Evolutionary conservation across 2,329 filamentous ascomycete genomes (phyloP).

Genomic region (Pleoardoris graminearum): DNA sequence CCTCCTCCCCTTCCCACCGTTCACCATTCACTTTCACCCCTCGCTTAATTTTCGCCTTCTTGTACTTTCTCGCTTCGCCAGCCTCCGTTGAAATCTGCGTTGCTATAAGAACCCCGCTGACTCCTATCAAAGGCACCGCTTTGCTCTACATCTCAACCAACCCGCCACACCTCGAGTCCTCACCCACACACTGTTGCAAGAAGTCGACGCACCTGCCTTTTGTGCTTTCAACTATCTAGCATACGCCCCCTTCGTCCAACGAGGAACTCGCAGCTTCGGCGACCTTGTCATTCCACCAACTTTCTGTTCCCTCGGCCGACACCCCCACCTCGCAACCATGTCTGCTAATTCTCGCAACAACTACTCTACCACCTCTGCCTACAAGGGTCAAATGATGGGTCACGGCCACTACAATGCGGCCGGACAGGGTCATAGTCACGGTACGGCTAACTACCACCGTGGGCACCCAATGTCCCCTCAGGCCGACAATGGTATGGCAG

Average conservation of each 20-base stretch:
- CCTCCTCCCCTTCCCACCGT: neutral
- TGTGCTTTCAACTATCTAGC: neutral
- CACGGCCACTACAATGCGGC: slow-evolving; percentile 26
- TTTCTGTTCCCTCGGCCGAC: slow-evolving; percentile 2
- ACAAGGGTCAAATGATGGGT: slow-evolving; percentile 40
- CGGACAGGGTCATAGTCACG: slow-evolving; percentile 34
- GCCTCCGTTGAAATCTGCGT: neutral
- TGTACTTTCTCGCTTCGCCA: neutral
- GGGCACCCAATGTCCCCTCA: slow-evolving; percentile 40
- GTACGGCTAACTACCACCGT: slow-evolving; percentile 39
- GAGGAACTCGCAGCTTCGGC: slow-evolving; percentile 1
- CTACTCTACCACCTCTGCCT: slow-evolving; percentile 28
- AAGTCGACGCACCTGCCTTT: neutral
- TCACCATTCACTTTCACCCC: slow-evolving; percentile 19
- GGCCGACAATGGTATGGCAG: slow-evolving; percentile 33
- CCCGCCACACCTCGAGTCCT: slow-evolving; percentile 11
- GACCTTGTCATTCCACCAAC: neutral
- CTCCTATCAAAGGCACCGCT: slow-evolving; percentile 30
- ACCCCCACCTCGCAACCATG: slow-evolving; percentile 22
- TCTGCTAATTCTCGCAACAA: slow-evolving; percentile 37
- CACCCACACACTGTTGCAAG: neutral
- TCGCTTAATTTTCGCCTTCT: slow-evolving; percentile 22
- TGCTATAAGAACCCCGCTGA: slow-evolving; percentile 14
- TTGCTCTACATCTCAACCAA: slow-evolving; percentile 37
- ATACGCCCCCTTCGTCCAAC: neutral